Conservation (phyloP, 2,329 filamentous ascomycete genomes). For the Calonectria fujianensis region DNA sequence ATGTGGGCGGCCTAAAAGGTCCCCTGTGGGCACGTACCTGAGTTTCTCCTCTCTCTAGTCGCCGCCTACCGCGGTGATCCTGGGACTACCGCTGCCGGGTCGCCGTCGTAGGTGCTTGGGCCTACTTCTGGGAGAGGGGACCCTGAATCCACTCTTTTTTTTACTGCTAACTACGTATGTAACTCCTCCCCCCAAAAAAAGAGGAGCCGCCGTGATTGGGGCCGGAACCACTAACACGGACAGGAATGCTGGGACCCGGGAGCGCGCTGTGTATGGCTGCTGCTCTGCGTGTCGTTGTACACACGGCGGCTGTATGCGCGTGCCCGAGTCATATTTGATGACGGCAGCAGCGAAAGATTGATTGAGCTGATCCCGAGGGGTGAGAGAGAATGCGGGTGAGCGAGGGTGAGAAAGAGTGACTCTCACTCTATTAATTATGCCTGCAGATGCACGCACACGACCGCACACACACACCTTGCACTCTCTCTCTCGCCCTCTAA, state of each 20-base stretch:
- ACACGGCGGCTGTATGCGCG: constrained; percentile 16
- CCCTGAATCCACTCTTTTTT: constrained; percentile 53
- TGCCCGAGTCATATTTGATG: constrained; percentile 24
- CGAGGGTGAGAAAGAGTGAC: constrained; percentile 4
- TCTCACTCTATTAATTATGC: constrained; percentile 17
- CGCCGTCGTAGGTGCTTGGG: constrained; percentile 50
- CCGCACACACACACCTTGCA: neutral
- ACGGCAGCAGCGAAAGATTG: constrained; percentile 3
- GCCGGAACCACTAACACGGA: constrained; percentile 31
- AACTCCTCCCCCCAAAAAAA: neutral
- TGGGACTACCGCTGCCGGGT: constrained; percentile 46
- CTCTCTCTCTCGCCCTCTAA: neutral
- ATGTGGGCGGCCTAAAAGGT: constrained; percentile 7
- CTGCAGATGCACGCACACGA: neutral
- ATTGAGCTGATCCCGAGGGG: neutral
- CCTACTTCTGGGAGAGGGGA: constrained; percentile 43
- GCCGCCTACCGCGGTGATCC: constrained; percentile 37
- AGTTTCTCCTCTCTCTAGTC: constrained; percentile 15
- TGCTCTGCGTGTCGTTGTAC: neutral
- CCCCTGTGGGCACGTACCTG: constrained; percentile 33
- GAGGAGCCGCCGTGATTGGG: constrained; percentile 32
- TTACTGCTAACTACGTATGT: neutral
- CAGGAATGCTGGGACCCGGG: constrained; percentile 40
- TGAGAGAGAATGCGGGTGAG: neutral
- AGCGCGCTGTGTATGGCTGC: constrained; percentile 16